Evolutionary conservation across 2,329 filamentous ascomycete species (phyloP).

Genomic region (Phoma herbarum): DNA sequence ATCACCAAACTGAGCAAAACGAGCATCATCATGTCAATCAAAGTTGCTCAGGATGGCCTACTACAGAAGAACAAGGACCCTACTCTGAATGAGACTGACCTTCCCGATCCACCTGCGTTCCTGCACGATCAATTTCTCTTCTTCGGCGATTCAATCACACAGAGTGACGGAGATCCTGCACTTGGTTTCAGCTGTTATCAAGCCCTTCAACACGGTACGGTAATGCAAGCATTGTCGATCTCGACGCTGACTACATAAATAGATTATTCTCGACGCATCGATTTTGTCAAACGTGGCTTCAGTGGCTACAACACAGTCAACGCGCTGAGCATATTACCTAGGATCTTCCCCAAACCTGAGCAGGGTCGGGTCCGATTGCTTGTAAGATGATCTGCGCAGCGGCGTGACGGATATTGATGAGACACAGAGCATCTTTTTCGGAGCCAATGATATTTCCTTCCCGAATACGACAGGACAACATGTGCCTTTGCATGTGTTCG

Average conservation of each 20-base stretch:
- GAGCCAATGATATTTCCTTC: constrained; percentile 22
- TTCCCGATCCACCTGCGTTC: not conserved
- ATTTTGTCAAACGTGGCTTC: constrained; percentile 20
- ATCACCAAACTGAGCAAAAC: not conserved
- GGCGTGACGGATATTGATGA: not conserved
- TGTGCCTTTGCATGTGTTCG: constrained; percentile 9
- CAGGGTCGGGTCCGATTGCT: constrained; percentile 12
- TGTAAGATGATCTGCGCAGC: not conserved
- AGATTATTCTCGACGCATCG: constrained; percentile 22
- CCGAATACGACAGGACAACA: constrained; percentile 23
- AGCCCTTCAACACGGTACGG: constrained; percentile 13
- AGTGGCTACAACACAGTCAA: constrained; percentile 23
- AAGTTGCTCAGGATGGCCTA: not conserved
- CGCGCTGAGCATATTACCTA: constrained; percentile 15
- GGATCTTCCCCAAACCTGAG: constrained; percentile 15
- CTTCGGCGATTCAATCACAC: not conserved
- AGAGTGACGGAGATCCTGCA: constrained; percentile 16
- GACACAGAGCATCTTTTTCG: constrained; percentile 19
- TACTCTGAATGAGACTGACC: not conserved
- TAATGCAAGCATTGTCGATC: not conserved
- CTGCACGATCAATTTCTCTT: not conserved
- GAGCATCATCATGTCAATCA: not conserved
- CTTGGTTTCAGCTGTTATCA: constrained; percentile 19
- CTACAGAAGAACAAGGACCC: not conserved
- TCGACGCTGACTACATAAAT: not conserved